Conservation (phyloP, 2,329 filamentous ascomycete genomes). For the Tolypocladium pustulatum region DNA sequence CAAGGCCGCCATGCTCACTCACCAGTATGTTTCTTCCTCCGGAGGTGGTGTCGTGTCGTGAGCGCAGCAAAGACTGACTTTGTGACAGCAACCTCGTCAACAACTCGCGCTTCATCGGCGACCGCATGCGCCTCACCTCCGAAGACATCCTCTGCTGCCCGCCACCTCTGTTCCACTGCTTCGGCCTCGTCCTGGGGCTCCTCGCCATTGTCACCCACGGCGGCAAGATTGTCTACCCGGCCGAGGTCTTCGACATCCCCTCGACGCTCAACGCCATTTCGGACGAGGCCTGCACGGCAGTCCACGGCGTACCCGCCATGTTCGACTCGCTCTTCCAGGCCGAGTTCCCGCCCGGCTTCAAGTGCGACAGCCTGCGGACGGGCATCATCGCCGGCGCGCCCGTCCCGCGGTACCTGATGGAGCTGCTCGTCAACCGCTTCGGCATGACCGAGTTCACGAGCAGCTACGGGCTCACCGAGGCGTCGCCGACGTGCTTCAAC, state of each 20-base stretch:
- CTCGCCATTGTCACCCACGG: slow-evolving; percentile 65
- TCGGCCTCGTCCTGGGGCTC: slow-evolving; percentile 68
- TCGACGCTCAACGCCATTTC: slow-evolving; percentile 57
- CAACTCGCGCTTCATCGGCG: slow-evolving; percentile 61
- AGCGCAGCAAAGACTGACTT: background rate
- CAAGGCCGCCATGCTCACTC: slow-evolving; percentile 66
- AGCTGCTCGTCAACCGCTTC: slow-evolving; percentile 57
- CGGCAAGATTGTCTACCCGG: slow-evolving; percentile 65
- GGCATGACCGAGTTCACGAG: slow-evolving; percentile 67
- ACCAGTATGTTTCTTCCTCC: slow-evolving; percentile 38
- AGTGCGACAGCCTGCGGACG: slow-evolving; percentile 50
- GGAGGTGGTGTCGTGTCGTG: background rate
- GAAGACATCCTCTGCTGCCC: slow-evolving; percentile 68
- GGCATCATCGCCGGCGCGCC: slow-evolving; percentile 73
- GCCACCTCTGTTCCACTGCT: slow-evolving; percentile 78
- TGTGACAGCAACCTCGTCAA: slow-evolving; percentile 45
- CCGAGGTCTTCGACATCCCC: slow-evolving; percentile 59
- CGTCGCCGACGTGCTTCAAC: slow-evolving; percentile 72
- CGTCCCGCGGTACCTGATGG: slow-evolving; percentile 66
- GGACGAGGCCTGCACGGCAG: slow-evolving; percentile 58
- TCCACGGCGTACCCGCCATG: slow-evolving; percentile 79
- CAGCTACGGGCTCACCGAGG: slow-evolving; percentile 66
- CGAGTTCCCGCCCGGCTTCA: slow-evolving; percentile 27
- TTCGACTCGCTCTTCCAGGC: slow-evolving; percentile 56
- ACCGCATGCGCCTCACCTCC: slow-evolving; percentile 59